phyloP scores from a whole-genome alignment of 2,329 filamentous ascomycete species.

The Neonectria ditissima region DNA sequence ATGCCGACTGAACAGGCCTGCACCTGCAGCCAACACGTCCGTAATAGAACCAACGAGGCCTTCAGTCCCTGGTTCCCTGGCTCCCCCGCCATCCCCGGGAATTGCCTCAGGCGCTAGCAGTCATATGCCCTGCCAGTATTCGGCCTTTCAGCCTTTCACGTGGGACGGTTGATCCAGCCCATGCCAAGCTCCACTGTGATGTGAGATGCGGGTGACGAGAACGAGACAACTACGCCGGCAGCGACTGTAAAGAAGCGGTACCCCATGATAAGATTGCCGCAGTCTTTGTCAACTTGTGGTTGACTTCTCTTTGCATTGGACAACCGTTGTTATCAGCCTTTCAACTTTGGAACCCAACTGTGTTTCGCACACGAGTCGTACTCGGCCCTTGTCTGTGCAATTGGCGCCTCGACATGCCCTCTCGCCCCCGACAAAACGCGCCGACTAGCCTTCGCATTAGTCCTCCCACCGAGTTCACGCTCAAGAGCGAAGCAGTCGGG shows the following conservation, averaged over 20 bases:
- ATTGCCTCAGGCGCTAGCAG: neutral
- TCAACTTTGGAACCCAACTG: neutral
- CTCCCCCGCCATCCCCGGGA: neutral
- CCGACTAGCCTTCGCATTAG: conserved; percentile 38
- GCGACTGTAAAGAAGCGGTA: neutral
- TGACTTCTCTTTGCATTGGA: neutral
- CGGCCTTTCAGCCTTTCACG: neutral
- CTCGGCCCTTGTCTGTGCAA: conserved; percentile 9
- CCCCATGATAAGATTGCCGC: neutral
- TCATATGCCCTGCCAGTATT: neutral
- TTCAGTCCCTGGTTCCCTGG: neutral
- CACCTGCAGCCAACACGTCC: too few species aligned
- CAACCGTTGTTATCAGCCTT: neutral
- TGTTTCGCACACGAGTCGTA: neutral
- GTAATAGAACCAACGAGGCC: neutral
- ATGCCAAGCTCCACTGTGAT: neutral
- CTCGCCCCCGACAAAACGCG: conserved; percentile 38
- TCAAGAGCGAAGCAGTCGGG: conserved; percentile 25
- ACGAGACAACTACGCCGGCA: neutral
- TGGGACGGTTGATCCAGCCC: neutral
- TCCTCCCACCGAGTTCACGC: conserved; percentile 30
- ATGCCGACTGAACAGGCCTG: neutral
- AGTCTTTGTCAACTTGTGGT: neutral
- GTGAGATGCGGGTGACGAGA: neutral
- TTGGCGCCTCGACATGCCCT: conserved; percentile 37